Evolutionary conservation across 2,329 filamentous ascomycete genomes (phyloP).

Genomic region (Ophiognomonia clavigignenti-juglandacearum): DNA sequence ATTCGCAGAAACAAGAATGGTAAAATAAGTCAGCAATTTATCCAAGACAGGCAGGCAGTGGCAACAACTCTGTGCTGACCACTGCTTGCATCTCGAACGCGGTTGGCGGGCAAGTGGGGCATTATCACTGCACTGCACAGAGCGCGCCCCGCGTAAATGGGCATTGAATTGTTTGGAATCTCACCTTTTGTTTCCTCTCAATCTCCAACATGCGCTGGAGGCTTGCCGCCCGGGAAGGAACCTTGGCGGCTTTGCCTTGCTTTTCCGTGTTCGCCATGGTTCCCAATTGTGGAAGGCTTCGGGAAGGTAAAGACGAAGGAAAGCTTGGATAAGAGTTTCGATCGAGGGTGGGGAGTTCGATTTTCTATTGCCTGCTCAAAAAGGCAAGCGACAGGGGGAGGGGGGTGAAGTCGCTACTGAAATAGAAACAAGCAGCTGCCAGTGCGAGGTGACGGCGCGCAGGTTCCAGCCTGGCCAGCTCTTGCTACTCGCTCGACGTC

Average conservation of each 20-base stretch:
- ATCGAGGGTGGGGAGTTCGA: too few relatives aligned
- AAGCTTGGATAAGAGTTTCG: constrained; percentile 1
- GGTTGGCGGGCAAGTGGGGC: background rate
- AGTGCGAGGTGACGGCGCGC: too few relatives aligned
- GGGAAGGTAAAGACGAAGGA: too few relatives aligned
- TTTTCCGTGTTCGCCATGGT: constrained; percentile 11
- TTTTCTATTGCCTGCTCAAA: too few relatives aligned
- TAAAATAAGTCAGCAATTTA: constrained; percentile 1
- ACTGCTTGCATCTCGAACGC: too few relatives aligned
- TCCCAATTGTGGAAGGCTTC: background rate
- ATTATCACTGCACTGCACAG: background rate
- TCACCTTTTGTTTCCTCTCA: constrained; percentile 55
- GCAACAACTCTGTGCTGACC: too few relatives aligned
- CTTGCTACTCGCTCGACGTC: too few relatives aligned
- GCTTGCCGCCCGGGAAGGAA: constrained; percentile 37
- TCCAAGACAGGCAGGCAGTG: constrained; percentile 5
- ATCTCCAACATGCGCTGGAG: constrained; percentile 56
- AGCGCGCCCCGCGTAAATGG: background rate
- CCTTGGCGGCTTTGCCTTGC: constrained; percentile 17
- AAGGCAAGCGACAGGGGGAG: too few relatives aligned
- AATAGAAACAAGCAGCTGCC: too few relatives aligned
- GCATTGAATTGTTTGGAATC: too few relatives aligned
- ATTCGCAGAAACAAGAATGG: constrained; percentile 12
- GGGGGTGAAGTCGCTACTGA: too few relatives aligned
- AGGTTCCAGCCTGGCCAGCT: too few relatives aligned